Evolutionary conservation across 345 rosid species (phyloP).

Genomic region (Laguncularia racemosa): DNA sequence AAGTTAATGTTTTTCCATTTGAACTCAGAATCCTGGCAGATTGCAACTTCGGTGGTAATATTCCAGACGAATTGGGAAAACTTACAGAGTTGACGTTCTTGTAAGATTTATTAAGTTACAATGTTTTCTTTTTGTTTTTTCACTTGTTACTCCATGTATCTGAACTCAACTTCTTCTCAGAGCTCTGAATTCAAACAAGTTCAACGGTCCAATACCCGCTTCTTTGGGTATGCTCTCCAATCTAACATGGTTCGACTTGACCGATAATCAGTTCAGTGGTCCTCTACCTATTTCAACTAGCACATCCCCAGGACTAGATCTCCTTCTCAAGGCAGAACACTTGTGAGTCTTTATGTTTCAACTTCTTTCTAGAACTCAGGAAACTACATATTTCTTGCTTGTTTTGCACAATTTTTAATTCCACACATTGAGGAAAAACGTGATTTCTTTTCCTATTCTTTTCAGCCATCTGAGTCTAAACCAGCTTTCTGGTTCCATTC

Average conservation of each 20-base stretch:
- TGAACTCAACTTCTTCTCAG: conserved; percentile 20
- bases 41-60: conserved; percentile 64
- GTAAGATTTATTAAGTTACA: conserved; percentile 29
- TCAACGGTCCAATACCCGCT: conserved; percentile 62
- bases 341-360: conserved; percentile 41
- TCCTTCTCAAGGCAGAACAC: conserved; percentile 63
- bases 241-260: conserved; percentile 75
- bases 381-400: not conserved
- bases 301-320: conserved; percentile 59
- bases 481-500: conserved; percentile 72
- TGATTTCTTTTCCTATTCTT: conserved; percentile 3
- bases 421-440: not conserved
- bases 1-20: not conserved
- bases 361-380: not conserved
- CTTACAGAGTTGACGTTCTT: conserved; percentile 68
- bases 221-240: conserved; percentile 65
- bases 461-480: conserved; percentile 85
- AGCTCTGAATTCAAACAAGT: conserved; percentile 84
- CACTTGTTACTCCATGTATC: not conserved
- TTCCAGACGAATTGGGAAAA: conserved; percentile 69
- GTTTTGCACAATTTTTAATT: not conserved
- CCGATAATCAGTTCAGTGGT: conserved; percentile 76
- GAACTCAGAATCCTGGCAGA: conserved; percentile 65
- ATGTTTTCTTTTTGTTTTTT: no score
- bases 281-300: conserved; percentile 52